Conservation (phyloP, 2,329 filamentous ascomycete genomes). For the Byssothecium circinans region DNA sequence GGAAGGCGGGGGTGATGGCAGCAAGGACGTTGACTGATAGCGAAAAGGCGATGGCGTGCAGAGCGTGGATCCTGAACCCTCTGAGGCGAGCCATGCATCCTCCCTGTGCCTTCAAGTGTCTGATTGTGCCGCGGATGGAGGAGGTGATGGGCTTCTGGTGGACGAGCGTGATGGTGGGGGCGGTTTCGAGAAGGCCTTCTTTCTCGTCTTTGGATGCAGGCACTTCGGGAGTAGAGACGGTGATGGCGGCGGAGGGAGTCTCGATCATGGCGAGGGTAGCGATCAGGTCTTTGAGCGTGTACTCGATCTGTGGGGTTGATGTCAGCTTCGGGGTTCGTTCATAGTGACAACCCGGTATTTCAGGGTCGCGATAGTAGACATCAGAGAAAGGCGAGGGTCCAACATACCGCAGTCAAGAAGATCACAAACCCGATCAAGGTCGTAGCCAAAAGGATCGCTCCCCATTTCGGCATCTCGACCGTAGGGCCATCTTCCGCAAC, state of each 20-base stretch:
- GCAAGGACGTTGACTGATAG: conserved; percentile 51
- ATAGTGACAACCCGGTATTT: no score
- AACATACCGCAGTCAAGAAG: conserved; percentile 45
- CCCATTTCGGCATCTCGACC: conserved; percentile 36
- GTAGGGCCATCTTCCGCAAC: conserved; percentile 15
- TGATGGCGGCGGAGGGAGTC: conserved; percentile 56
- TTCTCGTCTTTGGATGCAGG: conserved; percentile 46
- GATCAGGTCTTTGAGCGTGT: conserved; percentile 63
- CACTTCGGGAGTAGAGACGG: conserved; percentile 54
- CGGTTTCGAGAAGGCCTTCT: conserved; percentile 43
- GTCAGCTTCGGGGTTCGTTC: conserved; percentile 8
- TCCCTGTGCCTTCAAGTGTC: conserved; percentile 63
- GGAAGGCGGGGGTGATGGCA: conserved; percentile 41
- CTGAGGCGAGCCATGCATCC: conserved; percentile 71
- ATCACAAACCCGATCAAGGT: conserved; percentile 47
- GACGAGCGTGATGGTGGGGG: conserved; percentile 47
- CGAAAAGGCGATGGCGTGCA: conserved; percentile 34
- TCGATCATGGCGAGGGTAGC: conserved; percentile 67
- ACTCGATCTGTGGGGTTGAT: conserved; percentile 41
- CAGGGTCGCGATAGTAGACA: neutral
- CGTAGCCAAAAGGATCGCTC: conserved; percentile 30
- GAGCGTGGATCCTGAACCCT: conserved; percentile 59
- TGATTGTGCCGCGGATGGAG: conserved; percentile 60
- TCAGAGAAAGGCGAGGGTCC: neutral
- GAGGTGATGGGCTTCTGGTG: conserved; percentile 63